Evolutionary conservation across 2,329 filamentous ascomycete genomes (phyloP), one percentile per base, ranked within the genome.

Genomic region (Hypoxylon sp.): DNA sequence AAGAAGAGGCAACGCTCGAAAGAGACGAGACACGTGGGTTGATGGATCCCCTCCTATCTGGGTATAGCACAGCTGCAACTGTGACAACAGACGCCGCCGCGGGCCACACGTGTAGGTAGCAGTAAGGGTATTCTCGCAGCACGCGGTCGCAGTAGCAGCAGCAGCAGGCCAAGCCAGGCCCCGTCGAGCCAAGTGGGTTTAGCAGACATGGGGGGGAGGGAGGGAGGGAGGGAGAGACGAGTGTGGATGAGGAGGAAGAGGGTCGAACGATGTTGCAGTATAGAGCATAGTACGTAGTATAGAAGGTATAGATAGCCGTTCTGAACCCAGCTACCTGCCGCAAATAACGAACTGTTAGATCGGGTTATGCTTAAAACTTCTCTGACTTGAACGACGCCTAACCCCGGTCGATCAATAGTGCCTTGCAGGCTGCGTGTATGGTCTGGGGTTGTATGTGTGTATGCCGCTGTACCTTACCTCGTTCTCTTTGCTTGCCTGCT

Each of bases 111-210:
- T 38, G 31, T 24, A 50, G n/a, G n/a, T n/a, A n/a, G n/a, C n/a
- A n/a, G 26, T 37, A 23, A 51, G 33, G 46, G 29, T 49, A 38
- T n/a, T n/a, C n/a, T n/a, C n/a, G n/a, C n/a, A n/a, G n/a, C n/a
- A n/a, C n/a, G n/a, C n/a, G n/a, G n/a, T 35, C 29, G 20, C 50
- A 23, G 51, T 29, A 43, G 60, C 49, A 58, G 45, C 29, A 43
- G 47, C n/a, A 49, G n/a, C n/a, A n/a, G n/a, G n/a, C n/a, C n/a
- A 23, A 43, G 41, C 31, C 37, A 41, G 37, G 40, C 46, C n/a
- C n/a, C 52, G 49, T 29, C 50, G 47, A 48, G n/a, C 61, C 58
- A 63, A 55, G 58, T 59, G 61, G 61, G n/a, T n/a, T n/a, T 54
- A 45, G 35, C 31, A 35, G 31, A 18, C 15, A 18, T 9, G 31